These are phyloP conservation scores for Phialophora expanda DNA, from an alignment of 2,329 filamentous ascomycete species.

Conservation along the genomic window DNA sequence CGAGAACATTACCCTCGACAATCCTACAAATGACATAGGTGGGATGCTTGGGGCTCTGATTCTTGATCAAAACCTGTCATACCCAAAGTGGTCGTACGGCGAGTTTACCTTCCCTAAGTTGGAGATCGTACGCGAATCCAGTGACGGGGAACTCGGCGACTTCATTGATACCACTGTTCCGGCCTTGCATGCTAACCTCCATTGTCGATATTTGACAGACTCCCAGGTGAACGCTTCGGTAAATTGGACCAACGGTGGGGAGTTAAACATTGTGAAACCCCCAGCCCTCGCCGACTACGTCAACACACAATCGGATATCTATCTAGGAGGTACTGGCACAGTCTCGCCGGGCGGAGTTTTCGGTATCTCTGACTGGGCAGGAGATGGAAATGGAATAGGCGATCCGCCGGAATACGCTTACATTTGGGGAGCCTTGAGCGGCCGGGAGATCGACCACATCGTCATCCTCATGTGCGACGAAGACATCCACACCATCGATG, in stretches of 20 bases:
- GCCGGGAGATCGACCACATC: slow-evolving; percentile 2
- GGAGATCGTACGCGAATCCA: background rate
- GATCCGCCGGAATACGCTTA: slow-evolving; percentile 2
- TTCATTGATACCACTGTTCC: background rate
- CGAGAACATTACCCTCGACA: background rate
- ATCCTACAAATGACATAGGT: background rate
- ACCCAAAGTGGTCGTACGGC: slow-evolving; percentile 29
- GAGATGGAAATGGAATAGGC: background rate
- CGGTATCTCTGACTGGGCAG: background rate
- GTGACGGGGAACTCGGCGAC: background rate
- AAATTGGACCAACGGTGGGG: background rate
- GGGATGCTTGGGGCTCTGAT: slow-evolving; percentile 9
- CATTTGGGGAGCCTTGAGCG: background rate
- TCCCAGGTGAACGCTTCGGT: background rate
- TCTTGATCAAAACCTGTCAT: slow-evolving; percentile 30
- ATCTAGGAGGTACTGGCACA: background rate
- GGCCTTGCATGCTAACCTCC: background rate
- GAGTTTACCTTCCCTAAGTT: slow-evolving; percentile 22
- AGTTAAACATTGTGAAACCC: background rate
- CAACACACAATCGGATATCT: background rate
- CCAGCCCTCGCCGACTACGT: background rate
- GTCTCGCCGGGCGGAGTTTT: background rate
- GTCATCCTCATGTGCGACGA: slow-evolving; percentile 8
- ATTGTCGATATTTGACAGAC: background rate
- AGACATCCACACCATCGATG: background rate